Evolutionary conservation across 805 yeast genomes (phyloP), one percentile per base, ranked within the genome.

Genomic region (Myxozyma neglecta): DNA sequence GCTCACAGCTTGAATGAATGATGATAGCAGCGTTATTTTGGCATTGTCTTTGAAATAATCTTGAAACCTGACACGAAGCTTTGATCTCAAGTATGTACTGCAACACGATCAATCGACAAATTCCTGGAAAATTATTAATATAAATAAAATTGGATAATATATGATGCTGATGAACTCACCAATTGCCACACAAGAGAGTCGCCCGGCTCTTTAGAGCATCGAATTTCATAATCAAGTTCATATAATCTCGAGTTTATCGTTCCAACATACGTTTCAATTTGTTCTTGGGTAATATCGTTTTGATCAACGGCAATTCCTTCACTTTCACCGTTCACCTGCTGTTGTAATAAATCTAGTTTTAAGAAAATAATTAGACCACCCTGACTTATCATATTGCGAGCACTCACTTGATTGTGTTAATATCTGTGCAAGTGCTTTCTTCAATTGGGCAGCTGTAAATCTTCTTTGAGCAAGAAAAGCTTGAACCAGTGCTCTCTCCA

Each of bases 401-500:
- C 5, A 42, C 65, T 11, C 51, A 62, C 65, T 58, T 16, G 59
- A 53, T 6, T 37, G 54, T 8, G 59, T 58, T 18, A 62, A 29
- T 13, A 62, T 58, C 7, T 45, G 52, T 6, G 65, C 54, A 2
- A 62, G 48, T 10, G 60, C 63, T 14, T 34, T 36, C 35, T 40
- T 46, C 36, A 62, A 40, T 42, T 62, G 51, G 9, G 13, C 9
- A 24, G 45, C 50, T 4, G 36, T 39, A n/a, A 62, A 40, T 34
- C 7, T 51, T 16, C 65, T 59, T 9, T 51, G 53, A 16, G 56
- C 61, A 9, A 62, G 34, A 32, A 62, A 62, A 6, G 60, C 56
- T 39, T 62, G 65, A 13, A 62, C 48, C 16, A 62, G 47, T 18
- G 63, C 65, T 13, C 63, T 29, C 35, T 62, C 60, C 6, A 52